A percentile compares a stretch with the other conserved stretches of the same genome.
Conservation (phyloP, 352 stramenopile genomes). For the Pythium brachiatum region DNA sequence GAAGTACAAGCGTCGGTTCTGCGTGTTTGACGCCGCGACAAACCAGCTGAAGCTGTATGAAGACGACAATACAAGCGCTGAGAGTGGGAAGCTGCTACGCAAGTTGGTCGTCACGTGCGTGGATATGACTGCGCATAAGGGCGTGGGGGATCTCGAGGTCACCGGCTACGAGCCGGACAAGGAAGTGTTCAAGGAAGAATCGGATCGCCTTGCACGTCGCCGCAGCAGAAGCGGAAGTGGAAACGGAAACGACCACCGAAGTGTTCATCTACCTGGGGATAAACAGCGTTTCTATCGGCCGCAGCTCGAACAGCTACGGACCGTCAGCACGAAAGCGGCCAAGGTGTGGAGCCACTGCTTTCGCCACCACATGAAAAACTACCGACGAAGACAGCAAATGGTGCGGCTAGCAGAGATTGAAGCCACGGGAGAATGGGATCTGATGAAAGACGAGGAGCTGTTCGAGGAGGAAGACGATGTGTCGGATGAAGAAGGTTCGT, state of each 20-base stretch:
- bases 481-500: conserved; percentile 1
- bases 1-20: conserved; percentile 50
- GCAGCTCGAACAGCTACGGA: conserved; percentile 40
- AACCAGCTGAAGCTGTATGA: conserved; percentile 45
- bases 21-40: conserved; percentile 46
- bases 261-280: conserved; percentile 29
- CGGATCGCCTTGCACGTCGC: conserved; percentile 36
- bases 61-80: conserved; percentile 37
- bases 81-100: conserved; percentile 33
- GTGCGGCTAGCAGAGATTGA: conserved; percentile 13
- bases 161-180: conserved; percentile 36
- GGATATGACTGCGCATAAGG: conserved; percentile 31
- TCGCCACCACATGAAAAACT: conserved; percentile 58
- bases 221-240: neutral
- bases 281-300: conserved; percentile 41
- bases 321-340: conserved; percentile 42
- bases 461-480: conserved; percentile 19
- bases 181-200: conserved; percentile 47
- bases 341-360: conserved; percentile 66
- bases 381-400: conserved; percentile 26
- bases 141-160: conserved; percentile 10
- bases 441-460: conserved; percentile 20
- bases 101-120: conserved; percentile 47
- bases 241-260: neutral
- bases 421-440: conserved; percentile 9